These are phyloP conservation scores for Secale cereale DNA, from an alignment of 176 grass and related monocot genomes.

Conservation along the genomic window DNA sequence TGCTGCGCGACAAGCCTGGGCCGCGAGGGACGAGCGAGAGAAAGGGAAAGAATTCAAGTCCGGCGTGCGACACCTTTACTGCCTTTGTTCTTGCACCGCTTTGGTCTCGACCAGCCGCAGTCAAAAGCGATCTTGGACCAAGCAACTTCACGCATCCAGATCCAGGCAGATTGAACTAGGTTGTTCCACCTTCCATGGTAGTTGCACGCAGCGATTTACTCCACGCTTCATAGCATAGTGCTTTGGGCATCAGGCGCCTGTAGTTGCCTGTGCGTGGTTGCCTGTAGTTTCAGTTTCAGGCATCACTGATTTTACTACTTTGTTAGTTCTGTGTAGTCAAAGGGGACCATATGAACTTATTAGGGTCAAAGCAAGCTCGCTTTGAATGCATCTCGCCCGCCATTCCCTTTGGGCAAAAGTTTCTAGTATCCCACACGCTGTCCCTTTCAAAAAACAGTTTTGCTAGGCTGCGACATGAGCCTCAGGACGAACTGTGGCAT, in stretches of 20 bases:
- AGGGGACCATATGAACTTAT: constrained; percentile 36
- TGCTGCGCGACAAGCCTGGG: background rate
- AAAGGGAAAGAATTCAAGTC: background rate
- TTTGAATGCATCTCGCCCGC: constrained; percentile 25
- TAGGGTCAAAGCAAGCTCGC: constrained; percentile 31
- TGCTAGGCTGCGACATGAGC: constrained; percentile 20
- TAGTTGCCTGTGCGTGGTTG: background rate
- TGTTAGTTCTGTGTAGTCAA: constrained; percentile 21
- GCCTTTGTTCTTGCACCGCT: background rate
- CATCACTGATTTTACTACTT: background rate
- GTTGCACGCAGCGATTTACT: constrained; percentile 16
- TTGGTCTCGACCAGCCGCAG: constrained; percentile 19
- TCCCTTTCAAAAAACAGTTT: constrained; percentile 39
- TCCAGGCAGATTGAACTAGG: constrained; percentile 21
- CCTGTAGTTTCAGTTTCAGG: background rate
- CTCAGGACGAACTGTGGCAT: constrained; percentile 24
- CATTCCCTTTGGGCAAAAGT: constrained; percentile 21
- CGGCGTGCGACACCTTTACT: background rate
- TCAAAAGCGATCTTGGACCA: constrained; percentile 31
- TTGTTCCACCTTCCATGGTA: constrained; percentile 20
- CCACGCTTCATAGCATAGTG: background rate
- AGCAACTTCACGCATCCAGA: background rate
- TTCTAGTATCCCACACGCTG: constrained; percentile 21
- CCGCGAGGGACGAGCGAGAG: background rate
- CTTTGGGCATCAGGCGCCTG: constrained; percentile 2